Percentiles rank a stretch among this genome's conserved stretches.
Evolutionary conservation across 768 basidiomycete genomes (phyloP).

Genomic region (Mycena crocata): DNA sequence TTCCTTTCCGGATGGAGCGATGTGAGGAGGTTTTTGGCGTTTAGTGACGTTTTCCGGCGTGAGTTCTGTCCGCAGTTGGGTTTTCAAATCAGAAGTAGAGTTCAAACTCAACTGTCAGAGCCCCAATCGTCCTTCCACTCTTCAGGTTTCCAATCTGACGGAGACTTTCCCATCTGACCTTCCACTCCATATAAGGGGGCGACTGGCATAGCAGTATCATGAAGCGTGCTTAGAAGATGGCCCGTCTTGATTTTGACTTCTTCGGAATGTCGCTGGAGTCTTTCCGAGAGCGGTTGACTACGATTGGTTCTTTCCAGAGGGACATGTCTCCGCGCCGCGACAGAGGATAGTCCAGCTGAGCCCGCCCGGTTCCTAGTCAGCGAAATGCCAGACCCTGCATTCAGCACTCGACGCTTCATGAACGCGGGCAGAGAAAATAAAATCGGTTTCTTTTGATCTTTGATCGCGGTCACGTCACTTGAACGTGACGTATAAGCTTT

Average conservation of each 20-base stretch:
- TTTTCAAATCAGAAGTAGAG: neutral
- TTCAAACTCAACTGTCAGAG: conserved; percentile 21
- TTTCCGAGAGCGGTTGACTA: conserved; percentile 15
- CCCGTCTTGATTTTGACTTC: conserved; percentile 16
- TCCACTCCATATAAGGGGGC: conserved; percentile 6
- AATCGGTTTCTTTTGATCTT: neutral
- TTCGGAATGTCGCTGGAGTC: conserved; percentile 15
- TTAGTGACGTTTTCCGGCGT: conserved; percentile 12
- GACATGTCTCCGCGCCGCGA: neutral
- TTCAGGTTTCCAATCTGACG: conserved; percentile 24
- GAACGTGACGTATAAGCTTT: neutral
- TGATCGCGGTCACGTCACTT: conserved; percentile 1
- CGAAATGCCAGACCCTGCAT: conserved; percentile 18
- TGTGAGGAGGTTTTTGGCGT: conserved; percentile 27
- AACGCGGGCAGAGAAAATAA: conserved; percentile 5
- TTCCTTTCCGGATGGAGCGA: neutral
- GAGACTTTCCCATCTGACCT: conserved; percentile 1
- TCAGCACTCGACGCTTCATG: conserved; percentile 29
- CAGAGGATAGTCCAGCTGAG: neutral
- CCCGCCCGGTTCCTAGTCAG: neutral
- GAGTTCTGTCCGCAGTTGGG: conserved; percentile 1
- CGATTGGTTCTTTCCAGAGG: neutral
- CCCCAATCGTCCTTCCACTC: conserved; percentile 35
- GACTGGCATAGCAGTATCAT: conserved; percentile 18
- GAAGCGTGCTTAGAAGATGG: conserved; percentile 21